phyloP scores from a whole-genome alignment of 805 yeast genomes.

The Nakazawaea anatomiae region DNA sequence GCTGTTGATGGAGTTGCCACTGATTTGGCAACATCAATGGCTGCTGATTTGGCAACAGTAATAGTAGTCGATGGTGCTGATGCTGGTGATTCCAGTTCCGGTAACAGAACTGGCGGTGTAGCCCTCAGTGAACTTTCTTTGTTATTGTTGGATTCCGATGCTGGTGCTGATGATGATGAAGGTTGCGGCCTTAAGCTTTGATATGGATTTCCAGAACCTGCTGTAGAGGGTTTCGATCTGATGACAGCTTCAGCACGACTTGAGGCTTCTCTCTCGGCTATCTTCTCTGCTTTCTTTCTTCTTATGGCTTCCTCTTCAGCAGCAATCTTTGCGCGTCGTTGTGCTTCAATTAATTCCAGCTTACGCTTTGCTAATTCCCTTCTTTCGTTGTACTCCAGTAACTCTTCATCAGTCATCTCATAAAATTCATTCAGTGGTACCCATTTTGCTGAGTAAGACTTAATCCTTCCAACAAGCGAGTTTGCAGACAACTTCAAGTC shows the following conservation, averaged over 20 bases:
- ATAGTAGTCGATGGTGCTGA: neutral
- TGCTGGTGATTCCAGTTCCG: neutral
- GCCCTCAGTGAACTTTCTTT: no score
- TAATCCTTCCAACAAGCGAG: conserved; percentile 63
- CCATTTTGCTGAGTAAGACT: conserved; percentile 47
- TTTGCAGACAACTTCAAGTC: conserved; percentile 75
- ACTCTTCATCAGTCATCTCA: conserved; percentile 39
- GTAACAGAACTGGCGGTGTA: no score
- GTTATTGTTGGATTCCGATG: neutral
- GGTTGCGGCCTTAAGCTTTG: neutral
- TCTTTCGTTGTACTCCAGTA: conserved; percentile 20
- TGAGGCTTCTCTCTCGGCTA: neutral
- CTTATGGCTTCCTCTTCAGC: conserved; percentile 14
- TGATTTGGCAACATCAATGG: neutral
- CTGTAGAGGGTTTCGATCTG: neutral
- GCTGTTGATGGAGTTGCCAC: neutral
- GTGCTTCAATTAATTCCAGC: conserved; percentile 14
- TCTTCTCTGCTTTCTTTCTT: conserved; percentile 5
- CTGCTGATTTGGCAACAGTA: neutral
- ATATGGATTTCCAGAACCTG: neutral
- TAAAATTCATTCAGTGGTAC: conserved; percentile 53
- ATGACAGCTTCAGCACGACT: neutral
- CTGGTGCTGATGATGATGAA: neutral
- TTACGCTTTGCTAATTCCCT: conserved; percentile 16
- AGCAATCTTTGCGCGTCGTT: conserved; percentile 13